Evolutionary conservation across 75 land plant genomes (phyloP), one percentile per base, ranked within the genome.

Genomic region (Cryptomeria japonica): DNA sequence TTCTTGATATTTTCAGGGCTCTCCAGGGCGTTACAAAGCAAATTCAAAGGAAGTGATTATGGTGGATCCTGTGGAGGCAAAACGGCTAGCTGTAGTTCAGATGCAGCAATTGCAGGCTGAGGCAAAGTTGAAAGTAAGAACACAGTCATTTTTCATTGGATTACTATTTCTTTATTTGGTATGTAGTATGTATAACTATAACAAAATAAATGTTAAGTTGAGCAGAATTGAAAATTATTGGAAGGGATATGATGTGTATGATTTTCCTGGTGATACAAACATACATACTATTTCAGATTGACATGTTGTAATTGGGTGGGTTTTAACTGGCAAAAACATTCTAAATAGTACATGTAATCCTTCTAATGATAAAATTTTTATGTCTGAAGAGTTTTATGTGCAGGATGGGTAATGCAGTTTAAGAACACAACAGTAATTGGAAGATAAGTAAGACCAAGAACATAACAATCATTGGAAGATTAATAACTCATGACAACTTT

Each of bases 21-120:
- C 90, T 84, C 44, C 85, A 56, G 90, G 84, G 37, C 90, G 84
- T 46, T 28, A 34, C 37, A 88, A 56, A 49, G 64, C 85, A 51
- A 22, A 14, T 9, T 28, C 89, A 36, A 90, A 90, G 41, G 90
- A 89, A 14, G 93, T 95, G 73, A 86, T 90, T 46, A 97, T 98
- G 99, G 99, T 98, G 64, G 99, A 98, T 86, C 99, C 99, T n/a
- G 51, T 96, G 86, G 99, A 98, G 80, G 99, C 99, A 58, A 98
- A 98, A 87, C 93, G 96, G 8, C 88, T 98, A 80, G 99, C 99
- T 86, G 93, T 88, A 13, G 95, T 87, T 87, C 96, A 98, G 87
- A 92, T 97, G 97, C 85, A 94, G 88, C 84, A 90, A 89, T 87
- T 97, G 68, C 87, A 91, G 90, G 94, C 93, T 78, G 95, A 89